Percentiles rank a stretch among this genome's conserved stretches.
Conservation (phyloP, 768 basidiomycete genomes). For the Cystobasidiopsis lactophilus region DNA sequence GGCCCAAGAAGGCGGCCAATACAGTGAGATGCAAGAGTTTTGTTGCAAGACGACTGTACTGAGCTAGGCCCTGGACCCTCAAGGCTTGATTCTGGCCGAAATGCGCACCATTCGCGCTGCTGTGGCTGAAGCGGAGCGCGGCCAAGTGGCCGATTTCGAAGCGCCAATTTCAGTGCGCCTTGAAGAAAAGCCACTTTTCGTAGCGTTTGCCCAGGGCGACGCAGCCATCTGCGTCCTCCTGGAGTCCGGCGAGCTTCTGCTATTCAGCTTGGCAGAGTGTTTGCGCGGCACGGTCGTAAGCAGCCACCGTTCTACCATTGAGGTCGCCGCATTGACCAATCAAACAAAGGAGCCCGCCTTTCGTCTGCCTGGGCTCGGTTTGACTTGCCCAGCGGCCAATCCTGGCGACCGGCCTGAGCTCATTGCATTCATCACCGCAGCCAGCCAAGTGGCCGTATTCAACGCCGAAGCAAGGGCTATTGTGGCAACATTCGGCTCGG, state of each 20-base stretch:
- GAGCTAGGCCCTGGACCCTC: too few species aligned
- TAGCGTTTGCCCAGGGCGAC: slow-evolving; percentile 17
- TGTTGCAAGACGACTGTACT: too few species aligned
- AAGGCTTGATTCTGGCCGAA: neutral
- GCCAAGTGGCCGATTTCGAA: neutral
- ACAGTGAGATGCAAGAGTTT: neutral
- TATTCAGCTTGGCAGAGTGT: slow-evolving; percentile 14
- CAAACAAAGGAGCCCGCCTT: neutral
- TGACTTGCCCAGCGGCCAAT: slow-evolving; percentile 10
- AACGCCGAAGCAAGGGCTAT: slow-evolving; percentile 5
- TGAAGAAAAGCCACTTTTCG: slow-evolving; percentile 2
- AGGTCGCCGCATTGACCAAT: slow-evolving; percentile 12
- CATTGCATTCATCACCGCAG: slow-evolving; percentile 3
- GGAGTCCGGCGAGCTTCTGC: slow-evolving; percentile 8
- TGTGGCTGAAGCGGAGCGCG: neutral
- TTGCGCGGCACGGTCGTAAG: too few species aligned
- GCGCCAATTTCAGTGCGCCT: neutral
- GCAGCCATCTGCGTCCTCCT: slow-evolving; percentile 11
- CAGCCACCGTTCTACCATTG: too few species aligned
- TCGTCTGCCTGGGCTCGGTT: neutral
- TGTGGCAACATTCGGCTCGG: neutral
- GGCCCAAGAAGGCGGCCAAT: neutral
- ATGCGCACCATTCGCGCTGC: neutral
- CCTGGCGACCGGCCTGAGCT: slow-evolving; percentile 8
- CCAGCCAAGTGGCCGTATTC: slow-evolving; percentile 5